Evolutionary conservation across 805 yeast genomes (phyloP), one percentile per base, ranked within the genome.

Genomic region (Zygosaccharomyces pseudorouxii): DNA sequence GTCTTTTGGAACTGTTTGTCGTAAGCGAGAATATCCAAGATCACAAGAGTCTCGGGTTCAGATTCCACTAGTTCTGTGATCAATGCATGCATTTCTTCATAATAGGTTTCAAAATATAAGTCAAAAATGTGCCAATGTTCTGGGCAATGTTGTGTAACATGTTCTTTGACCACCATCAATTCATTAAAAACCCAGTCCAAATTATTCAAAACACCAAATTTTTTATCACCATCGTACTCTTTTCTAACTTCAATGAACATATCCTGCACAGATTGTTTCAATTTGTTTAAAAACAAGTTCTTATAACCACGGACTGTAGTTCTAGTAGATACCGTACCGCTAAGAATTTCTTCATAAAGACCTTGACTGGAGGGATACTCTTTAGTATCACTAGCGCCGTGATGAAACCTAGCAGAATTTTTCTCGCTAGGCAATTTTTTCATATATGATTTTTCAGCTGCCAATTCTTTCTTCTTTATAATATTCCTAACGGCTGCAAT

Each of bases 171-270:
- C 48, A 84, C 77, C 27, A 76, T 67, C 47, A 93, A 69, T 58
- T 92, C 97, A 55, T 84, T 83, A 64, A 84, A 88, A 16, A 89
- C 77, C 90, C 97, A 92, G 49, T 81, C 83, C 47, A 90, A 68
- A 55, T 86, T 81, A 35, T 84, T 83, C 49, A 86, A 73, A 1
- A 89, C 80, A 14, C 73, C 74, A 66, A 82, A 79, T 33, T 75
- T 74, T 38, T 62, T 70, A 18, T 69, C 73, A 16, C 64, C 69
- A 75, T 78, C 22, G 67, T 70, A 60, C 74, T 82, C 49, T 75
- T 75, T 50, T 75, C 78, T 57, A 72, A 76, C 70, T 50, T 82
- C 79, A 30, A 75, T 71, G 69, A 89, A 89, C 36, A 84, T 83
- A 18, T 81, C 86, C 23, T 68, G 71, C 10, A 90, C 76, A 5